Conservation (phyloP, 176 grass and related monocot genomes). For the Oryza officinalis region DNA sequence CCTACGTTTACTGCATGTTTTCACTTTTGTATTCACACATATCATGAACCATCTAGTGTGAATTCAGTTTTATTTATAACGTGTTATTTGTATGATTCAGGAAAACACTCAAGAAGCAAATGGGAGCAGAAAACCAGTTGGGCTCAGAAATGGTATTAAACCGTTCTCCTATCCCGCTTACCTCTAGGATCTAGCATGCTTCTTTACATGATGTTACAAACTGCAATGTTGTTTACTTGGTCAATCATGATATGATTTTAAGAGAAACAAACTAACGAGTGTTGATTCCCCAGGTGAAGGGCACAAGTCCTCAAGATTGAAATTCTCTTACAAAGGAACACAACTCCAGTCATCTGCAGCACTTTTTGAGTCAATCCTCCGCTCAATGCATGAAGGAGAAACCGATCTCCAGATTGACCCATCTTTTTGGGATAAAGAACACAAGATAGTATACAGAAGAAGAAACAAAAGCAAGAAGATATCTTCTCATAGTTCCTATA, state of each 20-base stretch:
- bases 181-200: not conserved
- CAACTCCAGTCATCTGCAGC: constrained; percentile 42
- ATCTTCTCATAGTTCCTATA: constrained; percentile 10
- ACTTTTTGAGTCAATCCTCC: constrained; percentile 60
- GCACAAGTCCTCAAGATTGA: constrained; percentile 36
- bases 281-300: constrained; percentile 18
- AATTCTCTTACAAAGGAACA: constrained; percentile 53
- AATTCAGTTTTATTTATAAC: not conserved
- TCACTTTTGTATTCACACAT: not conserved
- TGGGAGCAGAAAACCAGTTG: not conserved
- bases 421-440: constrained; percentile 58
- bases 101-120: constrained; percentile 10
- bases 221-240: not conserved
- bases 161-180: not conserved
- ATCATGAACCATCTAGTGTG: not conserved
- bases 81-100: constrained; percentile 16
- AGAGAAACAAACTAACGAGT: not conserved
- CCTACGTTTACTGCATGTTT: not conserved
- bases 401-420: constrained; percentile 41
- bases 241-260: not conserved
- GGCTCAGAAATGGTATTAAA: constrained; percentile 16
- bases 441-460: constrained; percentile 56
- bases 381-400: constrained; percentile 24
- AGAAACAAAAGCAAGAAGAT: constrained; percentile 15
- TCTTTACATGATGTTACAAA: not conserved